Conservation (phyloP, 2,329 filamentous ascomycete species). For the Aspergillus oerlinghausenensis region DNA sequence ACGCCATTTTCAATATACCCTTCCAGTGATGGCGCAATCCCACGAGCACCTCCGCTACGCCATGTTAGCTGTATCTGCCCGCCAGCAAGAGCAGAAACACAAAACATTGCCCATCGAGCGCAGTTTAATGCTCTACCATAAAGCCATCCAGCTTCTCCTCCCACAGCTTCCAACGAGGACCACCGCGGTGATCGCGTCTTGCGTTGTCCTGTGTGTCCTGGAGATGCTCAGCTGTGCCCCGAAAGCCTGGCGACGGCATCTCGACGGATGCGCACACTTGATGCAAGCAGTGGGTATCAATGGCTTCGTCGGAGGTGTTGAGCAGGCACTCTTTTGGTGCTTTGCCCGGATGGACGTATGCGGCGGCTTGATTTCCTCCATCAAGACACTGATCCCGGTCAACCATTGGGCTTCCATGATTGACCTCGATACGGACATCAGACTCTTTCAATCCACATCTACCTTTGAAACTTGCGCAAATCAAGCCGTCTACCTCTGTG, state of each 20-base stretch:
- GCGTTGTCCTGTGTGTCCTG: slow-evolving; percentile 50
- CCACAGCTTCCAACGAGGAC: slow-evolving; percentile 40
- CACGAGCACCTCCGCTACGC: no score
- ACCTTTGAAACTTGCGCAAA: no score
- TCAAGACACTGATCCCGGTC: slow-evolving; percentile 48
- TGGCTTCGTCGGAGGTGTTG: slow-evolving; percentile 47
- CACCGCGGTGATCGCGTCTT: slow-evolving; percentile 25
- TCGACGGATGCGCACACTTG: slow-evolving; percentile 50
- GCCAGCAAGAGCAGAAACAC: slow-evolving; percentile 47
- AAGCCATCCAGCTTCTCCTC: slow-evolving; percentile 48
- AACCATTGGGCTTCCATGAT: slow-evolving; percentile 40
- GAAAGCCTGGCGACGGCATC: slow-evolving; percentile 49
- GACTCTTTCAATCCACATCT: no score
- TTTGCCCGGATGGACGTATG: slow-evolving; percentile 54
- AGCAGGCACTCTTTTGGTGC: slow-evolving; percentile 53
- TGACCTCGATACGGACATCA: slow-evolving; percentile 14
- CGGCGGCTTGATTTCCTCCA: slow-evolving; percentile 50
- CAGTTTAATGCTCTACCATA: slow-evolving; percentile 48
- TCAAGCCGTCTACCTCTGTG: no score
- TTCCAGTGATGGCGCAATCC: slow-evolving; percentile 44
- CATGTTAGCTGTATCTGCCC: slow-evolving; percentile 39
- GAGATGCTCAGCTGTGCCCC: slow-evolving; percentile 50
- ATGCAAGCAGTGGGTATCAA: slow-evolving; percentile 50
- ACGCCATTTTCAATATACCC: slow-evolving; percentile 45
- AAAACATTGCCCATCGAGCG: slow-evolving; percentile 38